These are phyloP conservation scores for Fusarium drepaniforme DNA, from an alignment of 2,329 filamentous ascomycete species.

Conservation along the genomic window DNA sequence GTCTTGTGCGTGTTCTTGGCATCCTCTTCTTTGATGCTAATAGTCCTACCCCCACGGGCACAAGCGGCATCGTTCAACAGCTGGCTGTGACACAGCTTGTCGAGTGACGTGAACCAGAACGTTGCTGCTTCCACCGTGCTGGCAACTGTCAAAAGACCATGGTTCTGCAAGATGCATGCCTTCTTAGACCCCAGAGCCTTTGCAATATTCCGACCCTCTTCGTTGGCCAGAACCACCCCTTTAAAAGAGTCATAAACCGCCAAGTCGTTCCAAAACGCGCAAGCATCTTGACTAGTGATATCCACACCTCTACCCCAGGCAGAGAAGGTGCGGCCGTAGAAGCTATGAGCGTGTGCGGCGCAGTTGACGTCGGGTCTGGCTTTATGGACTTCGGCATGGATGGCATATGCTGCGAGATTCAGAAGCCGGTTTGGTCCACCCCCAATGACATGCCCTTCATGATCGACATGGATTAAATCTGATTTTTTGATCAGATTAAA, in stretches of 20 bases:
- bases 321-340: conserved; percentile 11
- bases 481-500: background rate
- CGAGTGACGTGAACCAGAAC: conserved; percentile 4
- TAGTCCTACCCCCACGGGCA: no score
- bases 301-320: no score
- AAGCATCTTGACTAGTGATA: background rate
- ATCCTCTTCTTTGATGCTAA: no score
- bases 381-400: conserved; percentile 12
- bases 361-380: conserved; percentile 16
- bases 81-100: conserved; percentile 1
- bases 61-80: background rate
- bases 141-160: conserved; percentile 5
- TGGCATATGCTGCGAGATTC: conserved; percentile 7
- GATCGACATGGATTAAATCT: background rate
- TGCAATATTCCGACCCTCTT: conserved; percentile 19
- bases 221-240: background rate
- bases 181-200: conserved; percentile 7
- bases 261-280: background rate
- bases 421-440: background rate
- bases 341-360: conserved; percentile 12
- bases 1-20: background rate
- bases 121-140: background rate
- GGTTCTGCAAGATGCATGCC: conserved; percentile 15
- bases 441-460: background rate
- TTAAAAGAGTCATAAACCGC: conserved; percentile 4